Base-by-base conservation (phyloP, 768 basidiomycete genomes). In the Brasilioporus rufonigricans region DNA sequence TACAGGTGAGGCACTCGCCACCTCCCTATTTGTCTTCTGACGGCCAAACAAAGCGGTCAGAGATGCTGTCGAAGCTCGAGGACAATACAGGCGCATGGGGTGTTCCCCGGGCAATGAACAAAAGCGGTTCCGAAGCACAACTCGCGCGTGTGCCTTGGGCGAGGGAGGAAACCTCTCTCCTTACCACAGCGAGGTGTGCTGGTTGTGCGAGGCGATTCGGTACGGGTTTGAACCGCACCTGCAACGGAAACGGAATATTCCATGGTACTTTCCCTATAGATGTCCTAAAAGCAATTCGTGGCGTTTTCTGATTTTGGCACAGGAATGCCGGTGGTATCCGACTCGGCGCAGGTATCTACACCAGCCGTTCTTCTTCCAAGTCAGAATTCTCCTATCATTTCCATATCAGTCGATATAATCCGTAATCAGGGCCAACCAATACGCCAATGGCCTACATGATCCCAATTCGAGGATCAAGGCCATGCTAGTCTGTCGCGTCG, bases 281-380 rank as follows among this genome's bases (percentile, higher is more conserved):
- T 8, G 14, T 18, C n/a, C 33, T 11, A 5, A 27, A n/a, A 19
- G 19, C 19, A 3, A 29, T 26, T 23, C n/a, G 13, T 31, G 27
- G 18, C 24, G 11, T 18, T 33, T 58, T 53, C 63, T 64, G 54
- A 64, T 43, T 0, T 6, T 4, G 9, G 19, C 6, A 13, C 2
- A 66, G 64, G 35, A n/a, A 53, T n/a, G 56, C 44, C 2, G 1
- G 5, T 10, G 66, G 66, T 3, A 58, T 66, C 9, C 57, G 65
- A 43, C 61, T 67, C 3, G 67, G 67, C 1, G 64, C 64, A 12
- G 66, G 66, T 23, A 57, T 67, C 21, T 69, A 67, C 27, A 62
- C 66, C 3, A 66, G 52, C 14, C 39, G 38, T 8, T 23, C 57
- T 1, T 64, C 67, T 29, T 64, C 65, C 36, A 69, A 67, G 66